Evolutionary conservation across 768 basidiomycete genomes (phyloP).

Genomic region (Xerocomellus amylosporus): DNA sequence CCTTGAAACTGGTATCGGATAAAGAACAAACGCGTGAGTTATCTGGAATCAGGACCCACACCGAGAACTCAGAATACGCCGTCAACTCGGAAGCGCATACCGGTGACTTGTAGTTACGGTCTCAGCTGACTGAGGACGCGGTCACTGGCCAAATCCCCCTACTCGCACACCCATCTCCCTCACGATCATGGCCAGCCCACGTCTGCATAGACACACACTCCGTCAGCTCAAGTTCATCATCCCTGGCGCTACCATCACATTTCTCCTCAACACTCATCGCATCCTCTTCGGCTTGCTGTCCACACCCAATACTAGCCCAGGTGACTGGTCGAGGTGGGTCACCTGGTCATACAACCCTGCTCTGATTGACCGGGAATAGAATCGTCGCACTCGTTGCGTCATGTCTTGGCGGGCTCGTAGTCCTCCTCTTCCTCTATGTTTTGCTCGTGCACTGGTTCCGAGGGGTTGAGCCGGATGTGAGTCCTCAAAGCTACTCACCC

Average conservation of each 20-base stretch:
- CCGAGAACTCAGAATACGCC: not conserved
- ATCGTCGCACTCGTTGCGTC: slow-evolving; percentile 53
- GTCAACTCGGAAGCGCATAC: slow-evolving; percentile 1
- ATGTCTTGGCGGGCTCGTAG: slow-evolving; percentile 55
- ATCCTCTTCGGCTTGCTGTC: slow-evolving; percentile 44
- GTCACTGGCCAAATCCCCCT: not conserved
- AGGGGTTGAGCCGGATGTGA: slow-evolving; percentile 67
- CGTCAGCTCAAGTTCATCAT: slow-evolving; percentile 74
- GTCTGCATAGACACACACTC: slow-evolving; percentile 44
- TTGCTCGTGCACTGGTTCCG: slow-evolving; percentile 63
- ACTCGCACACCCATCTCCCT: not conserved
- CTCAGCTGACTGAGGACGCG: slow-evolving; percentile 6
- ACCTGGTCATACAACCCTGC: not conserved
- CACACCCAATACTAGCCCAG: slow-evolving; percentile 31
- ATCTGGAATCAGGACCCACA: not conserved
- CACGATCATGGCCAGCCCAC: slow-evolving; percentile 20
- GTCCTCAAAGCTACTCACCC: slow-evolving; percentile 23
- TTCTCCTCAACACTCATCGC: slow-evolving; percentile 55
- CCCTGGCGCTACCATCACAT: slow-evolving; percentile 64
- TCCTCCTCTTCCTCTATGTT: slow-evolving; percentile 71
- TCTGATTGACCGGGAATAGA: slow-evolving; percentile 35
- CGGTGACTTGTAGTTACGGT: slow-evolving; percentile 10
- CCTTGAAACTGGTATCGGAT: not conserved
- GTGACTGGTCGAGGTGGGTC: slow-evolving; percentile 52
- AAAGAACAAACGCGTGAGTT: not conserved